phyloP scores from a whole-genome alignment of 179 eudicot genomes.

The Sideroxylon spinosum region DNA sequence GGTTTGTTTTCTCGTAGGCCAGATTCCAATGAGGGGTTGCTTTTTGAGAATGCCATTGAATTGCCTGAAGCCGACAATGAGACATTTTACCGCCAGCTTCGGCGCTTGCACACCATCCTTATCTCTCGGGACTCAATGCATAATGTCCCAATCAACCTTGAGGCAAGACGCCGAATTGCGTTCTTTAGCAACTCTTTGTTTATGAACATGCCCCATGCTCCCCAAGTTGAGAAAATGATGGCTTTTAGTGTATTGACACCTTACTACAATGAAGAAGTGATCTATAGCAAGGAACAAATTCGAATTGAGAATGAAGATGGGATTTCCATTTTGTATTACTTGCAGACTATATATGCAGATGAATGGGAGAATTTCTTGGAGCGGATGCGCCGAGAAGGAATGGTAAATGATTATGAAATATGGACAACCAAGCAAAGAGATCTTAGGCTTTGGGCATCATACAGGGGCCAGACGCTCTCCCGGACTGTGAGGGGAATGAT shows the following conservation, averaged over 20 bases:
- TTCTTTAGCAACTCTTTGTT: slow-evolving; percentile 93
- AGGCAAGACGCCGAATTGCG: slow-evolving; percentile 90
- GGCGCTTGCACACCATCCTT: slow-evolving; percentile 78
- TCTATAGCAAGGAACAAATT: slow-evolving; percentile 79
- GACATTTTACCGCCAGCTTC: slow-evolving; percentile 65
- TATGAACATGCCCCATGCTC: slow-evolving; percentile 98
- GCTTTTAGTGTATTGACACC: slow-evolving; percentile 95
- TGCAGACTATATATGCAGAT: slow-evolving; percentile 83
- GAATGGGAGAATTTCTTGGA: slow-evolving; percentile 83
- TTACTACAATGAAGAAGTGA: slow-evolving; percentile 82
- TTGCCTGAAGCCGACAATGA: slow-evolving; percentile 59
- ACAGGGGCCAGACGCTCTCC: slow-evolving; percentile 88
- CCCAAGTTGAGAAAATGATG: slow-evolving; percentile 91
- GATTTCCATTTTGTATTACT: slow-evolving; percentile 72
- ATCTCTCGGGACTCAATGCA: slow-evolving; percentile 84
- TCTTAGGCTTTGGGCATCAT: slow-evolving; percentile 88
- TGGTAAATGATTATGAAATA: slow-evolving; percentile 49
- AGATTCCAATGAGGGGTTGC: slow-evolving; percentile 44
- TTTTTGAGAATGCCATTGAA: slow-evolving; percentile 72
- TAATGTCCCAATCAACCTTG: slow-evolving; percentile 76
- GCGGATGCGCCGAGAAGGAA: slow-evolving; percentile 75
- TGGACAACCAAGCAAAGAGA: slow-evolving; percentile 55
- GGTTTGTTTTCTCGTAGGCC: slow-evolving; percentile 69
- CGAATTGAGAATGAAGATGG: slow-evolving; percentile 92
- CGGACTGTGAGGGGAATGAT: slow-evolving; percentile 98